Percentiles rank a stretch among this genome's conserved stretches.
These are phyloP conservation scores for Aspergillus wentii DNA, from an alignment of 495 filamentous ascomycete species.

Conservation along the genomic window DNA sequence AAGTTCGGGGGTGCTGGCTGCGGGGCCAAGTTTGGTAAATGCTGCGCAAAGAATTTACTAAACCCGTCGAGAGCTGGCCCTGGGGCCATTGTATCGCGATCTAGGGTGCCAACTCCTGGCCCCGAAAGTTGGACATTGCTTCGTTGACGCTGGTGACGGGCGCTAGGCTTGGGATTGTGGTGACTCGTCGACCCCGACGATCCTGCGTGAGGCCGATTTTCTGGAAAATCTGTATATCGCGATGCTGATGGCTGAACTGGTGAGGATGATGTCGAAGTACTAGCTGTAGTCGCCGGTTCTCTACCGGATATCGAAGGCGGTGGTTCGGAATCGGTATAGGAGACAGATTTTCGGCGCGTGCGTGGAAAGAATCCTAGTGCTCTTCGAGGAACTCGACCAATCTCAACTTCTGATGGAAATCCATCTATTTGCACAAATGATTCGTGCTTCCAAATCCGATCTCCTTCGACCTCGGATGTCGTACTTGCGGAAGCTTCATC, in stretches of 20 bases:
- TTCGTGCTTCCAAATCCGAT: constrained; percentile 73
- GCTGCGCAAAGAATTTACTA: constrained; percentile 72
- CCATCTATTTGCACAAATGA: constrained; percentile 79
- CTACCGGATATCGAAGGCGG: constrained; percentile 27
- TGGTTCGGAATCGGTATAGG: constrained; percentile 40
- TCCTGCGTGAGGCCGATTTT: constrained; percentile 15
- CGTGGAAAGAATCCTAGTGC: constrained; percentile 89
- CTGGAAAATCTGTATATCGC: constrained; percentile 11
- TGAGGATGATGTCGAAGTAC: constrained; percentile 26
- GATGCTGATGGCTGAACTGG: constrained; percentile 23
- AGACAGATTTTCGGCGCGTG: constrained; percentile 72
- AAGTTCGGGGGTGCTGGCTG: constrained; percentile 18
- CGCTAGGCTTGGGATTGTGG: constrained; percentile 11
- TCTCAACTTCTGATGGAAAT: constrained; percentile 66
- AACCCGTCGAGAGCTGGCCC: constrained; percentile 77
- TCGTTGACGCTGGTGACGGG: constrained; percentile 34
- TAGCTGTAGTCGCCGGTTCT: constrained; percentile 23
- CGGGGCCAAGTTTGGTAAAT: constrained; percentile 66
- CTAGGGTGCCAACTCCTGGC: constrained; percentile 80
- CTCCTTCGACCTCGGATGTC: constrained; percentile 33
- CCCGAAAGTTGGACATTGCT: constrained; percentile 55
- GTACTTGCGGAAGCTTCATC: constrained; percentile 15
- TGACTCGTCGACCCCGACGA: constrained; percentile 12
- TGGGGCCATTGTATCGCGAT: constrained; percentile 59
- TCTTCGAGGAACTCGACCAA: constrained; percentile 76